phyloP scores from a whole-genome alignment of 345 rosid genomes.

The Excoecaria cochinchinensis region DNA sequence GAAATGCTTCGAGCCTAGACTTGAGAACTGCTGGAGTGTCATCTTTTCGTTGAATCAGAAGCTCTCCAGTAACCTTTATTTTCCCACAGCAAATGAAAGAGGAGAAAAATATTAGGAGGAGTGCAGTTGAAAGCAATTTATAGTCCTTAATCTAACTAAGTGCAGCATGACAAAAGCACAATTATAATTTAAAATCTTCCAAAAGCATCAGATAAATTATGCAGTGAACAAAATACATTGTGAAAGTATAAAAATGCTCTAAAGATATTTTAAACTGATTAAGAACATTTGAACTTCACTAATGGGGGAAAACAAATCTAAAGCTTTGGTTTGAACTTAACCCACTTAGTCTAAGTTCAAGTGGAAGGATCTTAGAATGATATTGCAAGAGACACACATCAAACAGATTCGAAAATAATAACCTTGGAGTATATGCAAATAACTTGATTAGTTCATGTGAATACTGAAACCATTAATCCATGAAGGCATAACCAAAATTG shows the following conservation, averaged over 20 bases:
- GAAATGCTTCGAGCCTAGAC: slow-evolving; percentile 85
- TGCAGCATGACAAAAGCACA: not conserved
- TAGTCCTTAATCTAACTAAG: not conserved
- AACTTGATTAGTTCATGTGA: not conserved
- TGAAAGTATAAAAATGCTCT: not conserved
- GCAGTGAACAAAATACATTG: not conserved
- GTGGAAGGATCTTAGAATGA: not conserved
- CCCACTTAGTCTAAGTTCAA: not conserved
- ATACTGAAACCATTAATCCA: not conserved
- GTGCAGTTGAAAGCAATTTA: not conserved
- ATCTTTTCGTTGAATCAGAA: slow-evolving; percentile 87
- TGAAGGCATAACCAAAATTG: not conserved
- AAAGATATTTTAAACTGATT: not conserved
- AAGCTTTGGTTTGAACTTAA: not conserved
- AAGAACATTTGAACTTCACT: not conserved
- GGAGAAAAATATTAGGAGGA: not conserved
- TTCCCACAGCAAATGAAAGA: not conserved
- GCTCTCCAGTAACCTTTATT: slow-evolving; percentile 78
- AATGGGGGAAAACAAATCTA: not conserved
- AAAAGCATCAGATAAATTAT: not conserved
- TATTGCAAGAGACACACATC: not conserved
- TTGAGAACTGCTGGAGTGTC: slow-evolving; percentile 82
- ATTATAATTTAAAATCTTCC: not conserved
- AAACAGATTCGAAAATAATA: not conserved
- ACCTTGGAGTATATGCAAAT: not conserved